Evolutionary conservation across 805 yeast genomes (phyloP), one percentile per base, ranked within the genome.

Genomic region (Maudiozyma saulgeensis): DNA sequence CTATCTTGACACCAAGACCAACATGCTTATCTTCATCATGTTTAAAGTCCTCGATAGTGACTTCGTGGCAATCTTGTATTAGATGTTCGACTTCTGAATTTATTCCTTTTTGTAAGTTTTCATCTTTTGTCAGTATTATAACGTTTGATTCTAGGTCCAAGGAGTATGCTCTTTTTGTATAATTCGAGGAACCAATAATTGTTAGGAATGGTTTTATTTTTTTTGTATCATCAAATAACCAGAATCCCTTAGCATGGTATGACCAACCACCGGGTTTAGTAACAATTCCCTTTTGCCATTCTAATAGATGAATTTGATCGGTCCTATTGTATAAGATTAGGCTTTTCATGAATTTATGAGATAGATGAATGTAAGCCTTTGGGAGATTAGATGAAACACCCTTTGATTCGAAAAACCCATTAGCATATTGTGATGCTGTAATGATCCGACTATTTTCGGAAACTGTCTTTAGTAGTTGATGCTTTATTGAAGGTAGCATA

Each of bases 161-260:
- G 2, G 84, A 75, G 60, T 91, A 91, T 0, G 97, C 90, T 52
- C 99, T 74, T 53, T 84, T 79, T 0, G 99, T 93, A 66, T 89
- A 93, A 64, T 93, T 93, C 0, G 97, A 88, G 0, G 96, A 87
- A 0, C 99, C 99, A 45, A 93, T 75, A 6, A 90, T 79, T 0
- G 96, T 87, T 12, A 87, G 68, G 18, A 83, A 74, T 1, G 97
- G 96, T 43, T 80, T 39, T 11, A 35, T 35, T 16, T 35, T 13
- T 35, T 84, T 46, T 9, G 7, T 7, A 2, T 68, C 73, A 0
- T 88, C 84, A 8, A 78, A 72, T 0, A 87, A 68, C 98, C 98
- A 93, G 4, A 91, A 69, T 1, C 99, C 99, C 63, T 93, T 93
- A 13, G 99, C 98, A 62, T 93, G 99, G 65, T 93, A 93, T 0